These are phyloP conservation scores for Cetraspora pellucida DNA, from an alignment of 192 early-diverging fungal species.

Conservation along the genomic window DNA sequence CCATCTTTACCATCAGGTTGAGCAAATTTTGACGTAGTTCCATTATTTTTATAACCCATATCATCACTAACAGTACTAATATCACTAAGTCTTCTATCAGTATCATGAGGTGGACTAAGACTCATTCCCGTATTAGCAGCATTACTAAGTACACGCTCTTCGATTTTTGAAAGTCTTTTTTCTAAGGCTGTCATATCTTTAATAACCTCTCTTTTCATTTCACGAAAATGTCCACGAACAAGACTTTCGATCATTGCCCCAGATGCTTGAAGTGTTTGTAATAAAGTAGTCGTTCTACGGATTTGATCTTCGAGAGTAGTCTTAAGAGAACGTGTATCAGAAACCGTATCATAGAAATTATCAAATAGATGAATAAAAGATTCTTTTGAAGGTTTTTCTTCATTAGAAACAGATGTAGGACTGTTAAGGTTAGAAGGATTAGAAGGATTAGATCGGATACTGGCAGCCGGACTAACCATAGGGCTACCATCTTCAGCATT, in stretches of 20 bases:
- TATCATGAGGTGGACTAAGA: conserved; percentile 17
- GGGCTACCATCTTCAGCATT: conserved; percentile 13
- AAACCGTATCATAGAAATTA: conserved; percentile 59
- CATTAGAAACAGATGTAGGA: not conserved
- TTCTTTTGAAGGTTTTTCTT: conserved; percentile 41
- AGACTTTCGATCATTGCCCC: conserved; percentile 79
- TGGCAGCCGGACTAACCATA: not conserved
- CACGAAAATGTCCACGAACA: conserved; percentile 72
- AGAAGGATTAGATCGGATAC: not conserved
- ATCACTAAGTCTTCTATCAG: conserved; percentile 28
- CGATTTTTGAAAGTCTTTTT: conserved; percentile 20
- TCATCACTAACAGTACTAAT: conserved; percentile 28
- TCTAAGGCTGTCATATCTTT: conserved; percentile 33
- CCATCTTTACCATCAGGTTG: not conserved
- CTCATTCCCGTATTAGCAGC: not conserved
- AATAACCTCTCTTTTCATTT: conserved; percentile 67
- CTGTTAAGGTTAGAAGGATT: not conserved
- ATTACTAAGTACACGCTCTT: not conserved
- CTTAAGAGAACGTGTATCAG: conserved; percentile 61
- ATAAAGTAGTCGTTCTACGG: conserved; percentile 64
- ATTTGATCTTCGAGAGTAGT: conserved; percentile 77
- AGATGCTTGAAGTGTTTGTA: conserved; percentile 74
- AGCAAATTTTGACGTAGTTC: not conserved
- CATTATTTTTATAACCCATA: not conserved
- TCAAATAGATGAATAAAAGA: conserved; percentile 60